Conservation (phyloP, 2,329 filamentous ascomycete genomes). For the Botrytis tulipae region DNA sequence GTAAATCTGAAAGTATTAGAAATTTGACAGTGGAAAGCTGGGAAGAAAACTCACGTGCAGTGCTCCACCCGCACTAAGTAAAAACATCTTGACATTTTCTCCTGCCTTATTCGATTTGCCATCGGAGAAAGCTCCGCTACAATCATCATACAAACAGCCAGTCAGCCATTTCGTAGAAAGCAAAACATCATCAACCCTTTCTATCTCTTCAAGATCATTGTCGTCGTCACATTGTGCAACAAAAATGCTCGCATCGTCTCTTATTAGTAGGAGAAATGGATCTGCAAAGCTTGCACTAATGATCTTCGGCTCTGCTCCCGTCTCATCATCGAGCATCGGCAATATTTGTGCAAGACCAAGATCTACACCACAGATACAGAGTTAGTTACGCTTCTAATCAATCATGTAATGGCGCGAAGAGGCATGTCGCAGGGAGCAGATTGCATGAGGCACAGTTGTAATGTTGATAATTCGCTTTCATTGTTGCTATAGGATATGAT, state of each 20-base stretch:
- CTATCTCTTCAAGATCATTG: conserved; percentile 82
- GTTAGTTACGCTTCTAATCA: conserved; percentile 24
- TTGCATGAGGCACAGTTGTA: conserved; percentile 33
- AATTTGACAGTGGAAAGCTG: neutral
- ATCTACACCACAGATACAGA: conserved; percentile 50
- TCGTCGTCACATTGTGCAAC: conserved; percentile 76
- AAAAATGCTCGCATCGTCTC: conserved; percentile 79
- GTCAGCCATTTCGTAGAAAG: conserved; percentile 71
- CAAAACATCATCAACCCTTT: conserved; percentile 57
- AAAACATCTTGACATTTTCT: conserved; percentile 66
- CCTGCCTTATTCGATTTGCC: conserved; percentile 41
- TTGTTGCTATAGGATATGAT: conserved; percentile 43
- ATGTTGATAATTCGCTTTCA: conserved; percentile 39
- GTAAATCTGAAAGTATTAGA: conserved; percentile 59
- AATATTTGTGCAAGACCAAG: conserved; percentile 87
- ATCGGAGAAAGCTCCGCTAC: conserved; percentile 52
- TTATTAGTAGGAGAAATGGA: conserved; percentile 77
- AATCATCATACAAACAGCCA: conserved; percentile 79
- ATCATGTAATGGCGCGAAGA: conserved; percentile 16
- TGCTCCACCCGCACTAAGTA: conserved; percentile 72
- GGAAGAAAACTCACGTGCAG: conserved; percentile 59
- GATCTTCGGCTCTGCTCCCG: conserved; percentile 74
- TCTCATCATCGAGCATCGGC: conserved; percentile 88
- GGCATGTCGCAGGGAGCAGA: conserved; percentile 29
- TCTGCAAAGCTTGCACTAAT: conserved; percentile 81